These are phyloP conservation scores for Leccinellum rugosiceps DNA, from an alignment of 768 basidiomycete genomes.

Conservation along the genomic window DNA sequence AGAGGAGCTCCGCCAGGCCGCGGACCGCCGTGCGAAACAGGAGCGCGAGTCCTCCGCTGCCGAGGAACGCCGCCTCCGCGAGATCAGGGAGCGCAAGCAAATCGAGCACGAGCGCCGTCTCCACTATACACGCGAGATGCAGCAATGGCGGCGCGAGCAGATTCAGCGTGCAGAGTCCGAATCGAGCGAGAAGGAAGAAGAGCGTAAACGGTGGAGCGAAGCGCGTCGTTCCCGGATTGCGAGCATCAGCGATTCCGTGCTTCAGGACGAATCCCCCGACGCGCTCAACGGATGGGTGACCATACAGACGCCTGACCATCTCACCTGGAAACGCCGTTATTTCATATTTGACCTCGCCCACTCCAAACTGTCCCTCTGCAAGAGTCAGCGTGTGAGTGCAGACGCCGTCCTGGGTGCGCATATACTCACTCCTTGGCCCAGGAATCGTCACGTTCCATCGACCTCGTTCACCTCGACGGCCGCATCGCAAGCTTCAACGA, in stretches of 20 bases:
- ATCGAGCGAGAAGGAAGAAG: slow-evolving; percentile 43
- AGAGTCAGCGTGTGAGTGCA: slow-evolving; percentile 45
- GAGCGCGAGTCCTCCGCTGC: slow-evolving; percentile 39
- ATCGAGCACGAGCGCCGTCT: slow-evolving; percentile 45
- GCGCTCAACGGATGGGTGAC: slow-evolving; percentile 59
- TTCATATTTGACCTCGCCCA: slow-evolving; percentile 50
- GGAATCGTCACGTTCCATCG: slow-evolving; percentile 30
- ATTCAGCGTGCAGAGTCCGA: slow-evolving; percentile 43
- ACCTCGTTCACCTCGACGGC: slow-evolving; percentile 45
- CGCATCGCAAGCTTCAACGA: slow-evolving; percentile 49
- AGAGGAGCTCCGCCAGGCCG: slow-evolving; percentile 38
- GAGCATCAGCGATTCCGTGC: slow-evolving; percentile 45
- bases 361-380: slow-evolving; percentile 44
- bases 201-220: slow-evolving; percentile 38
- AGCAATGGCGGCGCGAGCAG: slow-evolving; percentile 52
- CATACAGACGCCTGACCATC: slow-evolving; percentile 49
- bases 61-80: slow-evolving; percentile 43
- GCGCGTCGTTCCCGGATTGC: slow-evolving; percentile 39
- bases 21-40: slow-evolving; percentile 36
- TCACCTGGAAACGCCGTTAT: slow-evolving; percentile 65
- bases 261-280: slow-evolving; percentile 38
- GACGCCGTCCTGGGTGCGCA: neutral
- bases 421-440: slow-evolving; percentile 9
- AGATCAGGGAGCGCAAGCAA: slow-evolving; percentile 48
- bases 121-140: slow-evolving; percentile 49